Evolutionary conservation across 495 filamentous ascomycete species (phyloP), one percentile per base, ranked within the genome.

Genomic region (Melanomma pulvis-pyrius): DNA sequence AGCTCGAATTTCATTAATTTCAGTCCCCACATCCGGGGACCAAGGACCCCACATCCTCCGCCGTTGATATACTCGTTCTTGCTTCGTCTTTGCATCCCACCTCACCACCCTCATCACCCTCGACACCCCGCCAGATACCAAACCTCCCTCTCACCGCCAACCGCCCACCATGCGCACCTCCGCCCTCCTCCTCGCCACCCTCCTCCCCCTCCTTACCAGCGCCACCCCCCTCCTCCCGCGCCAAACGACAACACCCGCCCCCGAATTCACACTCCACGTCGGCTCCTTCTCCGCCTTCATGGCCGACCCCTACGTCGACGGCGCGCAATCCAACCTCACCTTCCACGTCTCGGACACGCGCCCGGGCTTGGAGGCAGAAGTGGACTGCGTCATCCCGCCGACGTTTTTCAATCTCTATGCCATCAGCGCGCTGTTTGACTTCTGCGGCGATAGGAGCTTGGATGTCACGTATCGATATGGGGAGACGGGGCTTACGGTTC

Each of bases 361-460:
- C 1, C 47, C 54, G 2, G 55, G 28, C 21, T 25, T 36, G 36
- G n/a, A 48, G 3, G 36, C 32, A 2, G 30, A 24, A 48, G 63
- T 28, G 13, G 48, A 59, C 25, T 66, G 63, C 48, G 29, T 59
- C 3, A 29, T 66, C 12, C 63, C 63, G n/a, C 19, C 19, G 17
- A 66, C 63, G 48, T 66, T 60, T 53, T 66, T 66, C 56, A 26
- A 53, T 19, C 56, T 66, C 1, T 60, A 60, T 19, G 63, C 63
- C 25, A 66, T 66, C 41, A 59, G 29, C 15, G 63, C 55, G 17
- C 36, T 66, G 30, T 59, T 21, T 29, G 63, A 66, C 21, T 47
- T 32, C 22, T 66, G 63, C 46, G 55, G 47, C 15, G 44, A 36
- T 13, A 39, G 29, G 55, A 22, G 4, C 1, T 2, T 48, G 29